A percentile compares a stretch with the other conserved stretches of the same genome.
Conservation (phyloP, 805 yeast genomes). For the Candida lessepsii region DNA sequence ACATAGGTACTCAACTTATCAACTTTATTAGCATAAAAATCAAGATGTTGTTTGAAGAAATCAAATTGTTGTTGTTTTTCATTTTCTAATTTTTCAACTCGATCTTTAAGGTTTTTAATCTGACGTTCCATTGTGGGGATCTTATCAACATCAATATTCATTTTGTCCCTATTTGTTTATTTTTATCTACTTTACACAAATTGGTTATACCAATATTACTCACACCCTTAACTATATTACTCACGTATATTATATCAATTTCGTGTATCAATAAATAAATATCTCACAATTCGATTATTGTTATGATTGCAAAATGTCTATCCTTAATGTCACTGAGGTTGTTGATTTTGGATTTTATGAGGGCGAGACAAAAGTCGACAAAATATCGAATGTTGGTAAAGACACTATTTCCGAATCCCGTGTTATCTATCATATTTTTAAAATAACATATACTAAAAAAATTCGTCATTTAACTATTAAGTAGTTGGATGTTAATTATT, state of each 20-base stretch:
- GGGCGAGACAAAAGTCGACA: constrained; percentile 12
- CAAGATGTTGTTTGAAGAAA: constrained; percentile 35
- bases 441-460: too few relatives aligned
- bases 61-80: constrained; percentile 36
- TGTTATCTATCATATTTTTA: too few relatives aligned
- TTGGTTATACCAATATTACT: too few relatives aligned
- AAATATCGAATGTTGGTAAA: constrained; percentile 7
- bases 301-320: constrained; percentile 12
- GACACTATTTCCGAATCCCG: constrained; percentile 1
- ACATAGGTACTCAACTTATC: constrained; percentile 37
- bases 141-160: constrained; percentile 10
- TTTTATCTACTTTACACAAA: too few relatives aligned
- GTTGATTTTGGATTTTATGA: constrained; percentile 4
- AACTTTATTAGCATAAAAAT: constrained; percentile 36
- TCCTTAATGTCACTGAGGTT: constrained; percentile 11
- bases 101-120: constrained; percentile 12
- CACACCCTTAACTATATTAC: too few relatives aligned
- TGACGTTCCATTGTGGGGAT: constrained; percentile 11
- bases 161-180: too few relatives aligned
- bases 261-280: constrained; percentile 5
- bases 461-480: too few relatives aligned
- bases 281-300: constrained; percentile 3
- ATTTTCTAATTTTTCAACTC: constrained; percentile 23
- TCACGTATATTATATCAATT: too few relatives aligned
- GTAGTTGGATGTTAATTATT: too few relatives aligned